Base-by-base conservation (phyloP, 345 rosid species). In the Heritiera littoralis region DNA sequence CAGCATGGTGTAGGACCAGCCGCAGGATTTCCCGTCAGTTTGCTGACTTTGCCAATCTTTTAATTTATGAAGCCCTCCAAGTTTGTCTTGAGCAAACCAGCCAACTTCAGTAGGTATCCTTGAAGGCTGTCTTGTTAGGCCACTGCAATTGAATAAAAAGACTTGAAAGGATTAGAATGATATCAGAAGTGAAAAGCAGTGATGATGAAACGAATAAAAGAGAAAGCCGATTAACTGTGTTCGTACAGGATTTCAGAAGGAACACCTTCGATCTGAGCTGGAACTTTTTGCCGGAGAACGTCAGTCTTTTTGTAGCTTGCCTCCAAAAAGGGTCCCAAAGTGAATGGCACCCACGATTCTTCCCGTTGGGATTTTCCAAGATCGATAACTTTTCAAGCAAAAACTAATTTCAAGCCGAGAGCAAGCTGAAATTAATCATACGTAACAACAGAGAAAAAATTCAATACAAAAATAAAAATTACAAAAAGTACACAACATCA, bases 321-420 rank as follows among this genome's bases (percentile, higher is more conserved):
- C 9, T 85, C 83, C 88, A 92, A 79, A 23, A n/a, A 93, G 85
- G 73, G 86, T 87, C 23, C 98, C 98, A 0, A 92, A 93, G 85
- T 95, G 98, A 59, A 93, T 92, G 35, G 97, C 98, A 66, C 93
- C 94, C 4, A 95, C 90, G 92, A 95, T 95, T 81, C 28, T 88
- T 92, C 28, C 28, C 0, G 28, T 23, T 23, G 28, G 28, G 28
- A 23, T 23, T 23, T 23, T 23, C 28, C 28, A 23, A 23, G 28
- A 23, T 23, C 28, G 28, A 23, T 23, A 0, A 23, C 28, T 23
- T 23, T 23, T 23, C 0, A 23, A 23, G 28, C 28, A 23, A 23
- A 23, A 23, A 23, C 28, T 23, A 23, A 23, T 23, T 23, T 23
- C 28, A 23, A 23, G 28, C 28, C 28, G 28, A 23, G 0, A 23